Evolutionary conservation across 768 basidiomycete genomes (phyloP), one percentile per base, ranked within the genome.

Genomic region (Rubroboletus satanas): DNA sequence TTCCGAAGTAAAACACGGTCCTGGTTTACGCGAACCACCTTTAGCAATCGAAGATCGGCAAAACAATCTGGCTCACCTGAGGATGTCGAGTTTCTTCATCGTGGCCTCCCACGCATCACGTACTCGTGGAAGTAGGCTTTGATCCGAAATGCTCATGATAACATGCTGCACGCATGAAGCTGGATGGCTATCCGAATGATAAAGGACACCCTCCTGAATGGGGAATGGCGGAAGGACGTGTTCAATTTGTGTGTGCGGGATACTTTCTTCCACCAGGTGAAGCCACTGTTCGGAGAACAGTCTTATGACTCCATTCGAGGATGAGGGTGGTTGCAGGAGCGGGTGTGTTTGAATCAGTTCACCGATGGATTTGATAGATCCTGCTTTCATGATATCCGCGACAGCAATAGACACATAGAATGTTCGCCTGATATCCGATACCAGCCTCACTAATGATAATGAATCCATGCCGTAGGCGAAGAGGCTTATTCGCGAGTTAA

Each of bases 191-290:
- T 68, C 69, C 5, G 77, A 75, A 35, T 74, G 71, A 46, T 74
- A 72, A 47, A 80, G 61, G 17, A 80, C 73, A 21, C 79, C 79
- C 63, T 78, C 77, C 54, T 80, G 79, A 14, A 79, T 67, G 18
- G 77, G 67, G 49, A 79, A 77, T 29, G 79, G 67, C 18, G 79
- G 78, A 23, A 77, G 75, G 51, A 71, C 57, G 12, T 45, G 51
- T 35, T 43, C 56, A 9, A 69, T 43, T 15, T 47, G 52, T 6
- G 49, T 12, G 12, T 41, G 51, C 2, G 56, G 46, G 14, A 55
- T 12, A 32, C 42, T 50, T 42, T 57, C 41, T 44, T 49, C 17
- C 5, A 51, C 58, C 39, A 57, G 52, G 12, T 43, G 52, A 33
- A 56, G 45, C 65, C 65, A 66, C 21, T 51, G 29, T 18, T 63